phyloP scores from a whole-genome alignment of 2,329 filamentous ascomycete species.

The Talaromyces sp. region DNA sequence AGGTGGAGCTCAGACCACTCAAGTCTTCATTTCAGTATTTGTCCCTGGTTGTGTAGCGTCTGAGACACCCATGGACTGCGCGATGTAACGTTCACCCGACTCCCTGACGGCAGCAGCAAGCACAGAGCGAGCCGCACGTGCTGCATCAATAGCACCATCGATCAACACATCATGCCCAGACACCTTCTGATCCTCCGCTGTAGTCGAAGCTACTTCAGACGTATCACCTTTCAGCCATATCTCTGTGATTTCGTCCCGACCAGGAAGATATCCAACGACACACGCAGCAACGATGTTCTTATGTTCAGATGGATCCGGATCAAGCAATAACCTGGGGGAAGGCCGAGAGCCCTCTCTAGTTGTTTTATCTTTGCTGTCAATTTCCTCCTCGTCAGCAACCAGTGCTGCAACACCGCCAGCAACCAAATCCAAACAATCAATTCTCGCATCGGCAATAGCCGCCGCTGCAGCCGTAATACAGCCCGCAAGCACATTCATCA shows the following conservation, averaged over 20 bases:
- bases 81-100: constrained; percentile 44
- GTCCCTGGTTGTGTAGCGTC: constrained; percentile 15
- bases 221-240: constrained; percentile 84
- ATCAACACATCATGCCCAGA: constrained; percentile 52
- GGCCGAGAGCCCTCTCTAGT: neutral
- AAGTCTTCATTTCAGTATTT: constrained; percentile 30
- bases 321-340: constrained; percentile 55
- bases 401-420: constrained; percentile 85
- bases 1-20: neutral
- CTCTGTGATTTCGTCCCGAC: constrained; percentile 86
- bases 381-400: constrained; percentile 44
- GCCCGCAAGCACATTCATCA: constrained; percentile 86
- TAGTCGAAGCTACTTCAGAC: constrained; percentile 29
- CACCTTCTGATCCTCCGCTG: constrained; percentile 34
- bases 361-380: neutral
- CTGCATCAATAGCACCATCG: constrained; percentile 62
- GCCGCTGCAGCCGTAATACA: constrained; percentile 93
- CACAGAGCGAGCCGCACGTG: constrained; percentile 57
- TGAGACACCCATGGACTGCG: constrained; percentile 18
- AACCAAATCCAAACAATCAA: constrained; percentile 90
- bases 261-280: constrained; percentile 84
- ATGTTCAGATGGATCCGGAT: constrained; percentile 80
- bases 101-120: constrained; percentile 61
- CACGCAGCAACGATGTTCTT: constrained; percentile 74
- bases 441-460: constrained; percentile 88